Evolutionary conservation across 257 asterid genomes (phyloP), one percentile per base, ranked within the genome.

Genomic region (Solanum etuberosum): DNA sequence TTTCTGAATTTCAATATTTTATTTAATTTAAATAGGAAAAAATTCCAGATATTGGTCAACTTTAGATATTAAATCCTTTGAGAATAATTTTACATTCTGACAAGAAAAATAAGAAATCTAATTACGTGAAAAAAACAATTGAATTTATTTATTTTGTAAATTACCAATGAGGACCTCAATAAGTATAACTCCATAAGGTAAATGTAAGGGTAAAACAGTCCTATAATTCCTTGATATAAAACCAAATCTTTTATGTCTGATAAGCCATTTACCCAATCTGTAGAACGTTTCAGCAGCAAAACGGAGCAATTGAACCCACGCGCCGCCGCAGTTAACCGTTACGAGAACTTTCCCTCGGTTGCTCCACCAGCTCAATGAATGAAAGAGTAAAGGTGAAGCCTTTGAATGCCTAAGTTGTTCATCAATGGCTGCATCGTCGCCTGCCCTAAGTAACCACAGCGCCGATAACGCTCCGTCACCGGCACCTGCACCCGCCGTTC

Each of bases 401-500:
- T 77, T 63, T 23, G 42, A 38, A 86, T 35, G 54, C 54, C 70
- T 86, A 21, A n/a, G 18, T 70, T 29, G 83, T 86, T 86, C 89
- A 18, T 37, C 25, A 21, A 89, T 90, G 92, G 92, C 91, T 83
- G 89, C 90, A 5, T 61, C 90, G 1, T 90, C 92, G 86, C 91
- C 92, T 48, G 90, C 92, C 86, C 82, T 88, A 81, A 88, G 89
- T 86, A 90, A 85, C 73, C 87, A 88, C 32, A 77, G 89, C 40
- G 57, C 85, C 89, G 93, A 90, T 18, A 80, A n/a, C 42, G 29
- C 68, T 48, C 42, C 68, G 43, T 87, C 88, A 37, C 68, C 83
- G 37, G 83, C 84, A 11, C 70, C 88, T 40, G 84, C 87, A 27
- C 87, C 88, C 23, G 1, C 87, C 86, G 73, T 84, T 31, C 31